These are phyloP conservation scores for Chlorokybus atmophyticus DNA, from an alignment of 139 green algal genomes.

Conservation along the genomic window DNA sequence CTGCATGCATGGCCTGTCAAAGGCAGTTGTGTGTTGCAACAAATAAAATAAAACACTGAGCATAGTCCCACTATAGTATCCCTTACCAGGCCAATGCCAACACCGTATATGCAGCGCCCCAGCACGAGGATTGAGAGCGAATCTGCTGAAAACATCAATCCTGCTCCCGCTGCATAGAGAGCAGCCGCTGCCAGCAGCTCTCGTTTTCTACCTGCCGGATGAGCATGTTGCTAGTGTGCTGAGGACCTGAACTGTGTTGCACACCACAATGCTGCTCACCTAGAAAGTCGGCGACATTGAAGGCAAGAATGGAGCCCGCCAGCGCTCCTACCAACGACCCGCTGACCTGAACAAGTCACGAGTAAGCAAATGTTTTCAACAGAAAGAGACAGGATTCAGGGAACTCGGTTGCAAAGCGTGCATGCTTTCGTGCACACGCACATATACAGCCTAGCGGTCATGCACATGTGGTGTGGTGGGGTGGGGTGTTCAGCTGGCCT, in stretches of 20 bases:
- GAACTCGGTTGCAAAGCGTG: too few species aligned
- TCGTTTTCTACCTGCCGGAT: slow-evolving; percentile 37
- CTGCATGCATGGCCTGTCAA: slow-evolving; percentile 65
- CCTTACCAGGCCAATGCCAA: slow-evolving; percentile 68
- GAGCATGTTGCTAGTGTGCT: not conserved
- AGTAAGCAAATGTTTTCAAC: too few species aligned
- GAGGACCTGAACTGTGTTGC: not conserved
- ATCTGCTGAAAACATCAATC: slow-evolving; percentile 19
- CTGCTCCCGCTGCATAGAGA: slow-evolving; percentile 47
- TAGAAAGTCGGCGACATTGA: slow-evolving; percentile 54
- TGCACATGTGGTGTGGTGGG: too few species aligned
- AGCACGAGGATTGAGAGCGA: slow-evolving; percentile 41
- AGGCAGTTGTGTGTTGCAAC: not conserved
- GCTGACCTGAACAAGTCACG: slow-evolving; percentile 42
- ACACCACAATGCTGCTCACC: slow-evolving; percentile 4
- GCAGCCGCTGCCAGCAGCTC: slow-evolving; percentile 60
- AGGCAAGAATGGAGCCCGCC: slow-evolving; percentile 45
- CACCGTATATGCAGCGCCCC: slow-evolving; percentile 54
- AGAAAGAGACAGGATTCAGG: too few species aligned
- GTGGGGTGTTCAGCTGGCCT: too few species aligned
- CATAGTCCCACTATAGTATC: not conserved
- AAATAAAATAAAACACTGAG: not conserved
- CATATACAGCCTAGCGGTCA: too few species aligned
- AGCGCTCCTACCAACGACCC: slow-evolving; percentile 64
- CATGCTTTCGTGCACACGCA: too few species aligned